These are phyloP conservation scores for Gilbertella persicaria DNA, from an alignment of 371 early-diverging fungal species.

Conservation along the genomic window DNA sequence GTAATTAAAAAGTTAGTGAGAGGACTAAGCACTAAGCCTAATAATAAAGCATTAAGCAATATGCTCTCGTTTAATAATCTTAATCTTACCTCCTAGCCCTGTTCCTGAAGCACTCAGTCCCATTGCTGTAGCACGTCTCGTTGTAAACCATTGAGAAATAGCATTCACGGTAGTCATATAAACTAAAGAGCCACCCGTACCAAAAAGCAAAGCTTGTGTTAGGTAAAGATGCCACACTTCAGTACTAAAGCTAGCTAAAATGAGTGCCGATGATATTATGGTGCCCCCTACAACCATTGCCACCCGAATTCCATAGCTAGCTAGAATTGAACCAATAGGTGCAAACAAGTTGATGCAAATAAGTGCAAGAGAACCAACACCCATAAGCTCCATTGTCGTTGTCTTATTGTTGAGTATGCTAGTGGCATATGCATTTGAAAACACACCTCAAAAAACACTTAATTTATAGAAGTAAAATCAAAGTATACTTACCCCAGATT, in stretches of 20 bases:
- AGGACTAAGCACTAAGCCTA: slow-evolving; percentile 30
- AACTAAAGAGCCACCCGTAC: slow-evolving; percentile 39
- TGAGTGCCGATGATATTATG: slow-evolving; percentile 48
- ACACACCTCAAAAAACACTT: slow-evolving; percentile 39
- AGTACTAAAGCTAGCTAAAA: slow-evolving; percentile 46
- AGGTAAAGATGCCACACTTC: slow-evolving; percentile 61
- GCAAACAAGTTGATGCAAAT: slow-evolving; percentile 45
- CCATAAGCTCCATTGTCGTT: slow-evolving; percentile 47
- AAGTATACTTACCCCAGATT: slow-evolving; percentile 35
- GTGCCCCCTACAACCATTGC: slow-evolving; percentile 41
- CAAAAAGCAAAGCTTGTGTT: slow-evolving; percentile 54
- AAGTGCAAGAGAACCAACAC: slow-evolving; percentile 49
- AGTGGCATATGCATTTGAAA: slow-evolving; percentile 33
- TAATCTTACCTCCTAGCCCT: slow-evolving; percentile 66
- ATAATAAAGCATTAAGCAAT: too few relatives aligned
- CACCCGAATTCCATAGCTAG: slow-evolving; percentile 41
- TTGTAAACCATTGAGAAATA: slow-evolving; percentile 54
- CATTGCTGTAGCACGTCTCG: slow-evolving; percentile 54
- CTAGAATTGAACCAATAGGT: slow-evolving; percentile 42
- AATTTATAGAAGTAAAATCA: too few relatives aligned
- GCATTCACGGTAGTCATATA: slow-evolving; percentile 44
- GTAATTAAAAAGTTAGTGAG: slow-evolving; percentile 44
- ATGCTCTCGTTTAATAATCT: too few relatives aligned
- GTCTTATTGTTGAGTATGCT: slow-evolving; percentile 35
- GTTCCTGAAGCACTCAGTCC: slow-evolving; percentile 77